Evolutionary conservation across 495 filamentous ascomycete genomes (phyloP), one percentile per base, ranked within the genome.

Genomic region (Astrocystis sublimbata): DNA sequence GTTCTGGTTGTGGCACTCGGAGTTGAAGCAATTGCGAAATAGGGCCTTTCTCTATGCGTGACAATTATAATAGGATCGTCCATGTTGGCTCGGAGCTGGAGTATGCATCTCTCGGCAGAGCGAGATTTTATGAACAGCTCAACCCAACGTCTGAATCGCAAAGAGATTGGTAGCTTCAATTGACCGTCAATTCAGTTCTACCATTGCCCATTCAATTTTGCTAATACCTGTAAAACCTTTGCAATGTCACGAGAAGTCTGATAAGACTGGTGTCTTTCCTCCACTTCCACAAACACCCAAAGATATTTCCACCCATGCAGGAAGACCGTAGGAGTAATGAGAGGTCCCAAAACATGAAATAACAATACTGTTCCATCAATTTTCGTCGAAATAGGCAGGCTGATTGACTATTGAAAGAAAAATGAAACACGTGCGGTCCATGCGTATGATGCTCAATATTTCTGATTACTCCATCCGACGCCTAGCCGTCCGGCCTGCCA

Each of bases 381-480:
- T 36, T 17, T 62, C 41, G 49, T 56, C 13, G 38, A 35, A 40
- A 33, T 35, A 24, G 46, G 24, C 19, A 60, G 26, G 26, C 36
- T 3, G 46, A 28, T 42, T 53, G 47, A 33, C 47, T 51, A 46
- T 38, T 19, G 13, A 24, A 5, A 40, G 15, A 24, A 5, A 40
- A 15, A 46, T 52, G 33, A 54, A 65, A 62, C 57, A 65, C 66
- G 57, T 46, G 51, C 43, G 40, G 33, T 6, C n/a, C 17, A 46
- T 17, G 17, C 36, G 17, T 6, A 26, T 55, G 15, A 55, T 21
- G 7, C 35, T 30, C 31, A 23, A 49, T 19, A 59, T 21, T 59
- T 38, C 40, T 61, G 58, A 62, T 63, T 69, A 67, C 67, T 66
- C 68, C 67, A 62, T 56, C 64, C 60, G 58, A 30, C 43, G 58